Evolutionary conservation across 2,329 filamentous ascomycete species (phyloP).

Genomic region (Cladosporium velox): DNA sequence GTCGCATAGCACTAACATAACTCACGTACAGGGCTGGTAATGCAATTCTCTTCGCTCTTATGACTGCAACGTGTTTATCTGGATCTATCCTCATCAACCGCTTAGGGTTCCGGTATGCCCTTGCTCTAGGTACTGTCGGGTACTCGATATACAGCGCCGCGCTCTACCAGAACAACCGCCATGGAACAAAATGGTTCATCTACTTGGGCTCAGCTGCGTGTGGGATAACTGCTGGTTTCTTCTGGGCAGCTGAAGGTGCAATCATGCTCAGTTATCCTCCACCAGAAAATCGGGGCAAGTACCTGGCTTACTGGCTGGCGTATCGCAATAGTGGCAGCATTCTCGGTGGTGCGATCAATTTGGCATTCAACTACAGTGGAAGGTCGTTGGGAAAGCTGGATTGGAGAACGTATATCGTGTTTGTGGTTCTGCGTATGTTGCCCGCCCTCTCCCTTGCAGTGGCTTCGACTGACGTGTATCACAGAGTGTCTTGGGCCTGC

Average conservation of each 20-base stretch:
- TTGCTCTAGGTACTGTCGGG: constrained; percentile 42
- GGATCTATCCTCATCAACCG: background rate
- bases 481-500: no score
- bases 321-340: no score
- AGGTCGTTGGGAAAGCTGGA: no score
- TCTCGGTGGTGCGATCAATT: no score
- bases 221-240: constrained; percentile 70
- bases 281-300: background rate
- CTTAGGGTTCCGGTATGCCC: background rate
- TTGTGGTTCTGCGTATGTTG: no score
- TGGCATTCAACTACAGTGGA: no score
- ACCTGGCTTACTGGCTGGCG: background rate
- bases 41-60: constrained; percentile 47
- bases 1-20: background rate
- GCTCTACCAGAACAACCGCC: constrained; percentile 71
- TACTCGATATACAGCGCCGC: constrained; percentile 72
- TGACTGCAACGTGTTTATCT: background rate
- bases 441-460: no score
- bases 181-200: constrained; percentile 67
- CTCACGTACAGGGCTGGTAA: constrained; percentile 44
- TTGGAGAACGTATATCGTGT: no score
- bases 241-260: constrained; percentile 74
- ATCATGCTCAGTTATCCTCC: constrained; percentile 43
- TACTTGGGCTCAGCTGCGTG: constrained; percentile 68
- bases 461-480: no score